Conservation (phyloP, 495 filamentous ascomycete genomes). For the Paragyromitra xinjiangensis region DNA sequence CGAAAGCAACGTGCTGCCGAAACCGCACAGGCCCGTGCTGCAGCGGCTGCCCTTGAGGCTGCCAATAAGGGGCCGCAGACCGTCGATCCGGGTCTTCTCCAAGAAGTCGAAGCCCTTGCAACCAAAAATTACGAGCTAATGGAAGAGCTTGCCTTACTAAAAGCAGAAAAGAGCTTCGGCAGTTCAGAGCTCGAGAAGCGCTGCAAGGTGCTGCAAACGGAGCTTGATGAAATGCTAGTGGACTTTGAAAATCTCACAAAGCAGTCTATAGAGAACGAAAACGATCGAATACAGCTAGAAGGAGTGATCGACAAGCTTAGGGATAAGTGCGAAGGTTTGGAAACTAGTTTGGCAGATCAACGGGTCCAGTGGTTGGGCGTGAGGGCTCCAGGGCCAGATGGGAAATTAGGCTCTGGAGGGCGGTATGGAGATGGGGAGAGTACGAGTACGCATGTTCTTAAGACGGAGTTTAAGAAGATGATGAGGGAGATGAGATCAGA, state of each 20-base stretch:
- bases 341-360: conserved; percentile 75
- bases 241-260: conserved; percentile 91
- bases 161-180: conserved; percentile 60
- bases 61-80: conserved; percentile 54
- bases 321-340: conserved; percentile 74
- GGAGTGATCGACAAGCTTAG: conserved; percentile 72
- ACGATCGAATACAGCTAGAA: conserved; percentile 81
- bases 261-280: conserved; percentile 84
- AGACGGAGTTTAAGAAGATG: conserved; percentile 90
- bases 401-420: conserved; percentile 58
- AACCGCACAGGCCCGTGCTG: conserved; percentile 64
- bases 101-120: conserved; percentile 72
- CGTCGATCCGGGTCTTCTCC: conserved; percentile 68
- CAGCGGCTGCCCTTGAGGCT: conserved; percentile 52
- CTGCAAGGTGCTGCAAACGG: conserved; percentile 72
- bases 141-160: conserved; percentile 68
- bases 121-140: conserved; percentile 67
- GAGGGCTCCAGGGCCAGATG: conserved; percentile 63
- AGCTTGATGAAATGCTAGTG: conserved; percentile 80
- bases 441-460: conserved; percentile 76
- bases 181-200: conserved; percentile 66
- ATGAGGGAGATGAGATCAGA: conserved; percentile 82
- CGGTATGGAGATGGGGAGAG: conserved; percentile 61
- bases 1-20: conserved; percentile 80
- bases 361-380: conserved; percentile 75